Evolutionary conservation across 768 basidiomycete genomes (phyloP).

Genomic region (Collybia nuda): DNA sequence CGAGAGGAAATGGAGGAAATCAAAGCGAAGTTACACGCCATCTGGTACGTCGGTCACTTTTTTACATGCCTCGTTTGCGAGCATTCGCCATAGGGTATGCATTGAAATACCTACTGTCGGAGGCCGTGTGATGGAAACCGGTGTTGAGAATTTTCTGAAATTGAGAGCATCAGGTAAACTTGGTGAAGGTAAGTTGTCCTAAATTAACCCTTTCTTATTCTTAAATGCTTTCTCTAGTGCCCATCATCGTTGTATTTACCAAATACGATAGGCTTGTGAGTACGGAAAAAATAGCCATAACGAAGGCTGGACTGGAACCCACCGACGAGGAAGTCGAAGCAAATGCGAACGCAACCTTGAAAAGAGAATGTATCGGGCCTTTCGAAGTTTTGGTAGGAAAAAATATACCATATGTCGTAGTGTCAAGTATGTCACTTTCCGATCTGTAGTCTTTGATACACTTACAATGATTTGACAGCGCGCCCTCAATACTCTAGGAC

Average conservation of each 20-base stretch:
- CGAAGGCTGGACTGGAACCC: no score
- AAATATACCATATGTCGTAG: not conserved
- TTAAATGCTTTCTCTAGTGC: slow-evolving; percentile 5
- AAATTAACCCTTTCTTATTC: no score
- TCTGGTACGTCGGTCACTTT: slow-evolving; percentile 28
- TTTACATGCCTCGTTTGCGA: no score
- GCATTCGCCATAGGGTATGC: slow-evolving; percentile 29
- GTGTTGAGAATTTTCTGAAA: slow-evolving; percentile 23
- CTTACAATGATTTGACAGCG: no score
- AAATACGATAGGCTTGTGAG: slow-evolving; percentile 25
- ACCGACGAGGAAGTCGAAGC: no score
- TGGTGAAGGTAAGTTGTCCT: slow-evolving; percentile 13
- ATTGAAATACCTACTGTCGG: slow-evolving; percentile 24
- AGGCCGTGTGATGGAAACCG: slow-evolving; percentile 21
- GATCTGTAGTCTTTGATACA: no score
- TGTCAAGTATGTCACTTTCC: not conserved
- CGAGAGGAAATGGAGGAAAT: not conserved
- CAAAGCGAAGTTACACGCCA: slow-evolving; percentile 20
- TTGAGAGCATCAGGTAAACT: slow-evolving; percentile 10
- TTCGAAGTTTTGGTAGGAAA: not conserved
- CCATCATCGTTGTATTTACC: slow-evolving; percentile 29
- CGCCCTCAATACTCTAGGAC: no score
- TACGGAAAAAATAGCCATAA: no score
- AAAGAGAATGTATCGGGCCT: not conserved
- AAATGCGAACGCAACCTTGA: no score